phyloP scores from a whole-genome alignment of 2,329 filamentous ascomycete genomes.

The Exophiala dermatitidis region DNA sequence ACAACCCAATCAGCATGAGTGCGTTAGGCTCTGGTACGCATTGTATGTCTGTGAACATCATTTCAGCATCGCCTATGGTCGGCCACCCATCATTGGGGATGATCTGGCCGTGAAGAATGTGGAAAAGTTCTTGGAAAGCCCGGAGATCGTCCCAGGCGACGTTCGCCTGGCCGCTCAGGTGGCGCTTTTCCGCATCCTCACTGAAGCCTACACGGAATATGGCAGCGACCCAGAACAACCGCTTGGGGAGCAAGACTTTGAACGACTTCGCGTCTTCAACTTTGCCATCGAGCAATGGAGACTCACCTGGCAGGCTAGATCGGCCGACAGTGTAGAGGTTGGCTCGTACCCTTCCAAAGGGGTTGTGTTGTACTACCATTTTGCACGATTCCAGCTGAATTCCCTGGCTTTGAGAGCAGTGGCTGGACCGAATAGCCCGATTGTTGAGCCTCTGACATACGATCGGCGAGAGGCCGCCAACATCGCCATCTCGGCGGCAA shows the following conservation, averaged over 20 bases:
- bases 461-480: slow-evolving; percentile 41
- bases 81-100: slow-evolving; percentile 52
- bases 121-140: slow-evolving; percentile 47
- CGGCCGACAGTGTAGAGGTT: slow-evolving; percentile 41
- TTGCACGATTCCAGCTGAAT: slow-evolving; percentile 48
- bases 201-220: slow-evolving; percentile 49
- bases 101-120: slow-evolving; percentile 51
- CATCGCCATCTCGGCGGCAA: slow-evolving; percentile 42
- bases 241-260: slow-evolving; percentile 45
- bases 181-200: slow-evolving; percentile 50
- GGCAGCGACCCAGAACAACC: slow-evolving; percentile 49
- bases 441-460: slow-evolving; percentile 31
- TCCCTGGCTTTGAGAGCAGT: slow-evolving; percentile 37
- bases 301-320: slow-evolving; percentile 42
- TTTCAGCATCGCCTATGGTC: slow-evolving; percentile 54
- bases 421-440: slow-evolving; percentile 31
- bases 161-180: slow-evolving; percentile 52
- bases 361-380: slow-evolving; percentile 46
- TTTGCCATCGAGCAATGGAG: slow-evolving; percentile 47
- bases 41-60: slow-evolving; percentile 60
- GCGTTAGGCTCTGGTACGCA: slow-evolving; percentile 54
- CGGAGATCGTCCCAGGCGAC: slow-evolving; percentile 47
- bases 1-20: slow-evolving; percentile 45
- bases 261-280: slow-evolving; percentile 41
- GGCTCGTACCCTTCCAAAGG: slow-evolving; percentile 46